Percentiles rank a stretch among this genome's conserved stretches.
Evolutionary conservation across 2,329 filamentous ascomycete genomes (phyloP).

Genomic region (Cordyceps cateniannulata): DNA sequence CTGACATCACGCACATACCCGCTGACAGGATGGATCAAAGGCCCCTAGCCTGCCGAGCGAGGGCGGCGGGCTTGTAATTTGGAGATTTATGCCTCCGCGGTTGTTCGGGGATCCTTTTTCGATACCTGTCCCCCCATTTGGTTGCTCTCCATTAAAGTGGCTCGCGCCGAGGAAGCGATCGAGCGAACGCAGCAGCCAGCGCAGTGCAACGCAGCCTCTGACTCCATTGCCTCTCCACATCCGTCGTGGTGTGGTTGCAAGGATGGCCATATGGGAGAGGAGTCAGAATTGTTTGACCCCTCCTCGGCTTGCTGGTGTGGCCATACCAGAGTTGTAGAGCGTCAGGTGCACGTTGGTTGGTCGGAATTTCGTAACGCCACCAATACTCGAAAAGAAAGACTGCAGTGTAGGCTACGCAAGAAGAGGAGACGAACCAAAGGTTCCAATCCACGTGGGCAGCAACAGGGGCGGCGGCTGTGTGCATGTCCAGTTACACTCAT

Average conservation of each 20-base stretch:
- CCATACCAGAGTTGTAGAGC: not conserved
- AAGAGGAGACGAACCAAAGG: not conserved
- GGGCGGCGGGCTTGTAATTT: not conserved
- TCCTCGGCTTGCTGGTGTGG: not conserved
- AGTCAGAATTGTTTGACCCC: constrained; percentile 5
- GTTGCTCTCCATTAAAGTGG: not conserved
- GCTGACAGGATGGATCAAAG: not conserved
- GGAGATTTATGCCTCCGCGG: not conserved
- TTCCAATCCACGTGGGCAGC: constrained; percentile 6
- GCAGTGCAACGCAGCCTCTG: not conserved
- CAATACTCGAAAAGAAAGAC: not conserved
- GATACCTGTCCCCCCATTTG: not conserved
- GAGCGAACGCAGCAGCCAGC: constrained; percentile 6
- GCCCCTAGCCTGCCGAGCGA: not conserved
- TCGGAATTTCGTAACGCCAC: constrained; percentile 1
- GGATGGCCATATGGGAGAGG: not conserved
- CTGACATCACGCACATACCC: not conserved
- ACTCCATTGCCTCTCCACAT: constrained; percentile 3
- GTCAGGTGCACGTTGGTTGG: not conserved
- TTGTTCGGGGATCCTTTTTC: not conserved
- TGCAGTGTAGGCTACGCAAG: not conserved
- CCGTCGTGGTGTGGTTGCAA: not conserved
- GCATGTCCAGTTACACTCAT: not conserved
- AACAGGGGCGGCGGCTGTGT: not conserved
- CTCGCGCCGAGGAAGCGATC: constrained; percentile 1